Evolutionary conservation across 441 rosid species (phyloP), one percentile per base, ranked within the genome.

Genomic region (Corymbia citriodora): DNA sequence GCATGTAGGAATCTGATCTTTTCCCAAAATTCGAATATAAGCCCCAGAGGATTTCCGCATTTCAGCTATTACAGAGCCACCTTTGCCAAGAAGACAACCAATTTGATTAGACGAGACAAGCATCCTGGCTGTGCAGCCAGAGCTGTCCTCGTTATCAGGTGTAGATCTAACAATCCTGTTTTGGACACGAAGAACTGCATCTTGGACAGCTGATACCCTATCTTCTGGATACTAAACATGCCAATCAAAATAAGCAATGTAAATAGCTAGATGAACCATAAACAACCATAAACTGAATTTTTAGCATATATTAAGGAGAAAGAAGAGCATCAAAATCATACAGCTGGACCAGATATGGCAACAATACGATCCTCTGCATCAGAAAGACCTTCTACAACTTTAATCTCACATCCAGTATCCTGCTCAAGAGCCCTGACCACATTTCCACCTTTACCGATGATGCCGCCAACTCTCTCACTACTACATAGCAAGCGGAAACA

Each of bases 51-150:
- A 93, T 90, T 94, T 96, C 93, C 98, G 95, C 98, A 96, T 95
- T 91, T 95, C 97, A 87, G 96, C 94, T 92, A 96, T 96, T 92
- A 95, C 93, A 49, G 96, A 89, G 87, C 98, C 98, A 92, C 96
- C 98, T 93, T 94, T 95, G 89, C 98, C 99, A 91, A 96, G 96
- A 87, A 96, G 96, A 93, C 96, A 96, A 88, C 97, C 98, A 89
- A 94, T 95, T 94, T 96, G 97, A 93, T 94, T 94, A 18, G 96
- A 94, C 13, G 96, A 92, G 90, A 95, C 96, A 91, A 96, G 96
- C 90, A 96, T 93, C 92, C 96, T 94, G 54, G 96, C 96, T 86
- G 89, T 91, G 55, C 65, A 59, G 65, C 93, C 93, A 88, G 91
- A 72, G 93, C 92, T 94, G 50, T 96, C 99, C 91, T 96, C 94